These are phyloP conservation scores for Ustilago nuda DNA, from an alignment of 1,284 basidiomycete genomes.

Conservation along the genomic window DNA sequence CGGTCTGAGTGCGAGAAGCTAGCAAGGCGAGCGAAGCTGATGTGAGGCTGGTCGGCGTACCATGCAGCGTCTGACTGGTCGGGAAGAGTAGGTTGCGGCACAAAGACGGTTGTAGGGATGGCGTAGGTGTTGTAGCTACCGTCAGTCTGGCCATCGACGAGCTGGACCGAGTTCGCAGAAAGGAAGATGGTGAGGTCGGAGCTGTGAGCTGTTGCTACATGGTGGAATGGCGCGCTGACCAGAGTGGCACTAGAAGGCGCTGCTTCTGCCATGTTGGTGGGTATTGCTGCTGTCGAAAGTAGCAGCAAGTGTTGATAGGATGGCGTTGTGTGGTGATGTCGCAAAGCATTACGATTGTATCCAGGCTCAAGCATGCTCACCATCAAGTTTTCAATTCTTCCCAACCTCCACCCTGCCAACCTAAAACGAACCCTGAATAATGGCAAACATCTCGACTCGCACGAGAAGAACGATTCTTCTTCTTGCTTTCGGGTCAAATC, in stretches of 20 bases:
- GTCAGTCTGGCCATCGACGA: constrained; percentile 25
- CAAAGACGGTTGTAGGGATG: constrained; percentile 44
- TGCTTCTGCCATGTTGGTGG: constrained; percentile 37
- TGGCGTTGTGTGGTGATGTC: constrained; percentile 1
- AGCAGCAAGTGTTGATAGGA: neutral
- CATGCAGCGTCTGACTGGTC: constrained; percentile 50
- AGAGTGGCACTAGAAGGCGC: constrained; percentile 30
- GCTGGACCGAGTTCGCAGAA: constrained; percentile 51
- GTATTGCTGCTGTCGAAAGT: neutral
- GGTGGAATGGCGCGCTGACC: constrained; percentile 43
- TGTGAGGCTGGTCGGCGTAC: constrained; percentile 38
- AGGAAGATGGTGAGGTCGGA: constrained; percentile 36
- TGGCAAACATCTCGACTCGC: constrained; percentile 14
- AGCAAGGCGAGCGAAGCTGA: constrained; percentile 57
- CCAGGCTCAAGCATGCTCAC: neutral
- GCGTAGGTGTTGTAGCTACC: constrained; percentile 27
- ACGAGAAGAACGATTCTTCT: constrained; percentile 12
- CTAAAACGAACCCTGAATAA: constrained; percentile 6
- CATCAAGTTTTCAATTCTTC: constrained; percentile 18
- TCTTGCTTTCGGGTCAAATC: constrained; percentile 20
- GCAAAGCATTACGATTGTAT: neutral
- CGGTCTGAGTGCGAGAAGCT: constrained; percentile 54
- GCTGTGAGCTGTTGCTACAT: constrained; percentile 39
- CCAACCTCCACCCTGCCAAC: constrained; percentile 32
- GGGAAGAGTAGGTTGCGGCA: constrained; percentile 45